These are phyloP conservation scores for Ceratocystis lukuohia DNA, from an alignment of 2,329 filamentous ascomycete species.

Conservation along the genomic window DNA sequence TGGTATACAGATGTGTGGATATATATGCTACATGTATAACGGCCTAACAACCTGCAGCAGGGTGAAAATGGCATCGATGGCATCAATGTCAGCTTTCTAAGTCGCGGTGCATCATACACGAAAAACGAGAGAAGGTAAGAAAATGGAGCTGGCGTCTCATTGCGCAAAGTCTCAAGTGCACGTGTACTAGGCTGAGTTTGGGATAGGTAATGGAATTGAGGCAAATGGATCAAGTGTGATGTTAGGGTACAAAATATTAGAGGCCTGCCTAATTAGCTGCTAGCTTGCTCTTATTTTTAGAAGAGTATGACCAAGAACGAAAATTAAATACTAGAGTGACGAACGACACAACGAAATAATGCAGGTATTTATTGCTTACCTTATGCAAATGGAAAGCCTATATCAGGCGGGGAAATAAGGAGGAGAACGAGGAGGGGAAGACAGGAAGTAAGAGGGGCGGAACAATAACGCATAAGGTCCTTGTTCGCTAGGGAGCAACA, in stretches of 20 bases:
- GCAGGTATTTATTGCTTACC: background rate
- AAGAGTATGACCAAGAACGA: background rate
- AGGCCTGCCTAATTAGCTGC: background rate
- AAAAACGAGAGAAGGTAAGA: background rate
- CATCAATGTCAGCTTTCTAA: background rate
- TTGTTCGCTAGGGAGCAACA: background rate
- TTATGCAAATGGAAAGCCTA: background rate
- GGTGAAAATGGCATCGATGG: background rate
- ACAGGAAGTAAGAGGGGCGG: background rate
- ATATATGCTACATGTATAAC: conserved; percentile 9
- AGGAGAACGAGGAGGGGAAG: background rate
- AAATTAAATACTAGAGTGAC: background rate
- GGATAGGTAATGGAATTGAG: background rate
- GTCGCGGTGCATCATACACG: background rate
- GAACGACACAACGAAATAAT: background rate
- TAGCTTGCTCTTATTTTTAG: background rate
- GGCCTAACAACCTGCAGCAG: conserved; percentile 6
- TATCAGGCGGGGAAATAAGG: conserved; percentile 7
- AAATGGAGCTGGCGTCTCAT: background rate
- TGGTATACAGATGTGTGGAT: background rate
- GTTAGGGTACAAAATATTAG: background rate
- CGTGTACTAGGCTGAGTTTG: background rate
- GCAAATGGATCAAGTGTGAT: background rate
- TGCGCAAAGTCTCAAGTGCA: background rate
- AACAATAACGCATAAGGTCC: background rate